These are phyloP conservation scores for Aspergillaceae sp. DNA, from an alignment of 2,329 filamentous ascomycete species.

Conservation along the genomic window DNA sequence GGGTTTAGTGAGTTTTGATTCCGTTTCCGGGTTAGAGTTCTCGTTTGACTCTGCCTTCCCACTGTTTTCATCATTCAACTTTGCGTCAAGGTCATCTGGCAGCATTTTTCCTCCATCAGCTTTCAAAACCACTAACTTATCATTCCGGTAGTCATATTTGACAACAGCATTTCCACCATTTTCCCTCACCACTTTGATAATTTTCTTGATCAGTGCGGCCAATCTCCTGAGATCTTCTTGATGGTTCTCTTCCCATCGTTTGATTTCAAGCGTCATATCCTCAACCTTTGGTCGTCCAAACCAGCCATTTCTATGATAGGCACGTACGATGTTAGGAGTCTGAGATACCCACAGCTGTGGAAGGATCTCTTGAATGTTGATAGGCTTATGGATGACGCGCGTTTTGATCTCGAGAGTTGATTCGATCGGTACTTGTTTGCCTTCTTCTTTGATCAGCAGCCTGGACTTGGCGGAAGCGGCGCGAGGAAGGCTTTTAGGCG, in stretches of 20 bases:
- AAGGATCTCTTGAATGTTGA: conserved; percentile 29
- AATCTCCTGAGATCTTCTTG: conserved; percentile 19
- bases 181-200: too few relatives aligned
- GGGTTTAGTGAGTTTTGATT: too few relatives aligned
- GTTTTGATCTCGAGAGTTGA: conserved; percentile 43
- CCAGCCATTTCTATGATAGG: conserved; percentile 32
- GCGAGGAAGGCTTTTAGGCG: background rate
- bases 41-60: too few relatives aligned
- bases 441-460: conserved; percentile 25
- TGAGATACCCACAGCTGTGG: conserved; percentile 42
- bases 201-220: too few relatives aligned
- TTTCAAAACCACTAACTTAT: too few relatives aligned
- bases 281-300: conserved; percentile 30
- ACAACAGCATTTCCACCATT: too few relatives aligned
- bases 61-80: too few relatives aligned
- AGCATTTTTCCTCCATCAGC: too few relatives aligned
- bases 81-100: too few relatives aligned
- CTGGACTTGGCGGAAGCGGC: conserved; percentile 10
- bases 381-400: conserved; percentile 22
- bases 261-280: conserved; percentile 25
- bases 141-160: too few relatives aligned
- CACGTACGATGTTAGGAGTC: conserved; percentile 41
- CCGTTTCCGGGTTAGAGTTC: too few relatives aligned
- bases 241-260: conserved; percentile 30
- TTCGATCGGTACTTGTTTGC: conserved; percentile 22